phyloP scores from a whole-genome alignment of 306 rosid genomes.

The Vicia villosa region DNA sequence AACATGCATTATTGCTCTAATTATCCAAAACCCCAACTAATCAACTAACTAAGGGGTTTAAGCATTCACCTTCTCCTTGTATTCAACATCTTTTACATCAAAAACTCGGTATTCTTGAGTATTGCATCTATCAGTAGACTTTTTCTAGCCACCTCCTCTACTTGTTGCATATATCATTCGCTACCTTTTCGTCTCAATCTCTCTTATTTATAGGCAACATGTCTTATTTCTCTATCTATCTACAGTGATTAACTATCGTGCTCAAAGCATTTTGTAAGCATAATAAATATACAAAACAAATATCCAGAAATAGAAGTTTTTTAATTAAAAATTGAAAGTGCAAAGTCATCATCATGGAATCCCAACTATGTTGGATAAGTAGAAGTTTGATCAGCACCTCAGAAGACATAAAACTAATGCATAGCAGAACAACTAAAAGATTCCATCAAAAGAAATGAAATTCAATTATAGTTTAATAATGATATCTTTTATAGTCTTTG shows the following conservation, averaged over 20 bases:
- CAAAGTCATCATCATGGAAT: not conserved
- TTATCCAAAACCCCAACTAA: not conserved
- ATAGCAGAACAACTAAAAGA: not conserved
- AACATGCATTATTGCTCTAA: conserved; percentile 2
- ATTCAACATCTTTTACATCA: not conserved
- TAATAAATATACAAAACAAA: conserved; percentile 2
- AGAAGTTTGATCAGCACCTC: conserved; percentile 23
- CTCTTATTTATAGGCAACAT: conserved; percentile 1
- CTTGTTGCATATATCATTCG: not conserved
- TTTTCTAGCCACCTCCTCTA: not conserved
- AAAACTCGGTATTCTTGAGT: not conserved
- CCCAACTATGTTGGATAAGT: not conserved
- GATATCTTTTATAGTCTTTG: not conserved
- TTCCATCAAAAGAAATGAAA: conserved; percentile 9
- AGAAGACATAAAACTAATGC: not conserved
- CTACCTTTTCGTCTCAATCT: not conserved
- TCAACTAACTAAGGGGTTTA: not conserved
- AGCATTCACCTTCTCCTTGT: not conserved
- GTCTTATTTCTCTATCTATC: not conserved
- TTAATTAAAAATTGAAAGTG: not conserved
- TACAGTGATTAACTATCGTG: not conserved
- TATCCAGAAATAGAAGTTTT: conserved; percentile 17
- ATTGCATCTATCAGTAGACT: not conserved
- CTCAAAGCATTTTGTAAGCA: conserved; percentile 15
- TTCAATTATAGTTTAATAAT: not conserved